Base-by-base conservation (phyloP, 495 filamentous ascomycete genomes). In the Mycothermus thermophilus region DNA sequence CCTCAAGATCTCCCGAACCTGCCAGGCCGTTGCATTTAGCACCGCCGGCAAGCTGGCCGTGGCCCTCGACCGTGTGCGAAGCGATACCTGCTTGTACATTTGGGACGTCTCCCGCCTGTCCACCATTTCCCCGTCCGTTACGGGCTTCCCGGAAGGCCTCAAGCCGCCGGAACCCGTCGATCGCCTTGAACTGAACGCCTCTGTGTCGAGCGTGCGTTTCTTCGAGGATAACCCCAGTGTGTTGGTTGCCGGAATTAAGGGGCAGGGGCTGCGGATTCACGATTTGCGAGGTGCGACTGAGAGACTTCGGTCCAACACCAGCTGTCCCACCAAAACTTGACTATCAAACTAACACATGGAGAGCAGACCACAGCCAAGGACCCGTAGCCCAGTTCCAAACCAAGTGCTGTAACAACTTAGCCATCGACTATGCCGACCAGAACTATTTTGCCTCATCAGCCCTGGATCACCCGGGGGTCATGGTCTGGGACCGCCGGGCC, bases 391-490 rank as follows among this genome's bases (percentile, higher is more conserved):
- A 55, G 32, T 85, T 81, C 45, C 71, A 74, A 10, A 93, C 86
- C 11, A 74, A 78, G 32, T 90, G 83, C 52, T 85, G 86, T 27
- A 83, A 93, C 48, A 93, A 93, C 42, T 56, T 96, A 31, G 77
- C 85, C 18, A 86, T 96, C 40, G 83, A 97, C 55, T 81, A 79
- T 44, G 66, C 79, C 8, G 83, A 96, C 54, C 76, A 83, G 47
- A 94, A 95, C 47, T 94, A 93, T 48, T 93, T 96, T 55, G 83
- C 86, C 0, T 93, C 86, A 5, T 83, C 81, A n/a, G 73, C 73
- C 8, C 60, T 81, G 9, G 68, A 54, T 52, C 74, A 48, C 57
- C 75, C 49, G 66, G 92, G 55, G 56, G 69, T 96, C 35, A 81
- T 79, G 42, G 67, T 96, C 11, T 97, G 90, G 90, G 90, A 97